Conservation (phyloP, 176 grass and related monocot genomes). For the Puccinellia tenuiflora region DNA sequence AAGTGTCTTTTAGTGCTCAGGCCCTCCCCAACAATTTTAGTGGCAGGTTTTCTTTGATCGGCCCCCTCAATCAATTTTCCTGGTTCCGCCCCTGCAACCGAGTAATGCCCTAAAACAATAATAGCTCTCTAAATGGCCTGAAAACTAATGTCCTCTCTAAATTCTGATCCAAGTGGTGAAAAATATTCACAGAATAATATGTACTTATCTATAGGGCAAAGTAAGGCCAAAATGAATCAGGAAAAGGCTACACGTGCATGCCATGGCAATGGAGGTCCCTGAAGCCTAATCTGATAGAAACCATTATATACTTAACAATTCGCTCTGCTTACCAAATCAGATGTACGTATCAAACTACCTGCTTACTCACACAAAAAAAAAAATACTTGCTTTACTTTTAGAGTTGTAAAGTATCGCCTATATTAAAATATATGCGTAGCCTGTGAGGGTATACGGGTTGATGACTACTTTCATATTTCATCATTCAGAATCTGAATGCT, state of each 20-base stretch:
- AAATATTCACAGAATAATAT: neutral
- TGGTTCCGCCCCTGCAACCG: too few relatives aligned
- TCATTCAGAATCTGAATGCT: neutral
- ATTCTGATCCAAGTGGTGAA: neutral
- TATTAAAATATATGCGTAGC: neutral
- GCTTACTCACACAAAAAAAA: neutral
- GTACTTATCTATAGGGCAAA: neutral
- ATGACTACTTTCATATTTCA: neutral
- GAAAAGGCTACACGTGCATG: neutral
- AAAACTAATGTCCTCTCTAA: too few relatives aligned
- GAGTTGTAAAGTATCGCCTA: neutral
- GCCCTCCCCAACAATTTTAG: too few relatives aligned
- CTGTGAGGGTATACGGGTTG: neutral
- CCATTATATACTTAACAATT: neutral
- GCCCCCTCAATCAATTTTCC: too few relatives aligned
- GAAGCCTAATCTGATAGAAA: neutral
- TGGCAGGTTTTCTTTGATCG: too few relatives aligned
- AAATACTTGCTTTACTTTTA: neutral
- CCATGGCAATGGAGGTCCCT: neutral
- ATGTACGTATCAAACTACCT: neutral
- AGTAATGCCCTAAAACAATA: too few relatives aligned
- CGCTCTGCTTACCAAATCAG: neutral
- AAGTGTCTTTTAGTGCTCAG: too few relatives aligned
- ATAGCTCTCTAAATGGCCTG: too few relatives aligned
- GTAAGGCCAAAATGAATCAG: neutral